Conservation (phyloP, 2,329 filamentous ascomycete genomes). For the Neofusicoccum laricinum region DNA sequence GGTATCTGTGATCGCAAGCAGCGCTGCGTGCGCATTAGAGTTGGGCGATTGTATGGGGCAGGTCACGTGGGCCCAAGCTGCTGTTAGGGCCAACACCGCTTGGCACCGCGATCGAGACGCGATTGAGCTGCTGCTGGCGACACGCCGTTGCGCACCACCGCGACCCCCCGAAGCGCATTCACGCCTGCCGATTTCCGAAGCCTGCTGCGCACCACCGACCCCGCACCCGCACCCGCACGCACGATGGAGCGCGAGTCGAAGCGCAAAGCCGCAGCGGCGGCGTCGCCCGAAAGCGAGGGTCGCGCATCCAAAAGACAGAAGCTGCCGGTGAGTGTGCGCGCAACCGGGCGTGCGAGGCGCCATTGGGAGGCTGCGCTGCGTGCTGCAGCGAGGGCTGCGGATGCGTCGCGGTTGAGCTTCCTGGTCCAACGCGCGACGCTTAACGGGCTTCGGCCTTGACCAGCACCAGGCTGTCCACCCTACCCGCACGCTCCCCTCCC, state of each 20-base stretch:
- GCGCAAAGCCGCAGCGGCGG: slow-evolving; percentile 53
- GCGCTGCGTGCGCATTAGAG: neutral
- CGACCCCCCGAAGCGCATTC: slow-evolving; percentile 14
- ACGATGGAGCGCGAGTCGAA: slow-evolving; percentile 49
- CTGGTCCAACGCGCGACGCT: slow-evolving; percentile 17
- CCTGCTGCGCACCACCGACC: neutral
- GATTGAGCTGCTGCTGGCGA: slow-evolving; percentile 15
- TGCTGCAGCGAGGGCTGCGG: slow-evolving; percentile 18
- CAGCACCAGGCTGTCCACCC: slow-evolving; percentile 23
- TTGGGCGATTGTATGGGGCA: neutral
- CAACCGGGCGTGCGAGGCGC: neutral
- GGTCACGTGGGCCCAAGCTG: neutral
- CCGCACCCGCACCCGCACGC: neutral
- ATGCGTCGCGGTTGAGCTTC: slow-evolving; percentile 15
- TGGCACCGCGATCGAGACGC: slow-evolving; percentile 16
- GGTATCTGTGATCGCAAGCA: neutral
- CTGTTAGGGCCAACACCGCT: slow-evolving; percentile 10
- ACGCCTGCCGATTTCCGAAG: neutral
- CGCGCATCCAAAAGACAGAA: slow-evolving; percentile 59
- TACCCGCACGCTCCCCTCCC: slow-evolving; percentile 27
- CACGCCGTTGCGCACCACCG: slow-evolving; percentile 17
- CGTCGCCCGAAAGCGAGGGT: slow-evolving; percentile 50
- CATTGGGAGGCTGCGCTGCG: slow-evolving; percentile 8
- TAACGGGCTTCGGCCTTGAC: slow-evolving; percentile 18
- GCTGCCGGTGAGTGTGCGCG: slow-evolving; percentile 52